Evolutionary conservation across 1,139 yeast species (phyloP).

Genomic region (Hyphopichia wangnamkhiaoensis): DNA sequence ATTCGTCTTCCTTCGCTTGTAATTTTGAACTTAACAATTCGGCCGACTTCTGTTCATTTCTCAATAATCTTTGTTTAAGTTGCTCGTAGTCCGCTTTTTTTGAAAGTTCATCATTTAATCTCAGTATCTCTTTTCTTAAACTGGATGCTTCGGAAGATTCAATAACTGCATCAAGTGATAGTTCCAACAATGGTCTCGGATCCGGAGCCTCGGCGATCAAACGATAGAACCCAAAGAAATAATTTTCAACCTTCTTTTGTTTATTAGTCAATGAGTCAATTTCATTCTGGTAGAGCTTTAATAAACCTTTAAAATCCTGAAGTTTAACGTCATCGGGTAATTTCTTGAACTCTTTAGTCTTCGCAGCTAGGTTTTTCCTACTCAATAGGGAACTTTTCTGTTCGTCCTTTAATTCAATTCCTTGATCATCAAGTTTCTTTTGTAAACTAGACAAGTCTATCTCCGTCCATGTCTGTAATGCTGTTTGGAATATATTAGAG

Average conservation of each 20-base stretch:
- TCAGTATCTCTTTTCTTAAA: constrained; percentile 54
- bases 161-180: constrained; percentile 67
- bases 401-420: constrained; percentile 66
- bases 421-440: constrained; percentile 70
- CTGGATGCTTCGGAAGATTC: constrained; percentile 56
- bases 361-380: constrained; percentile 74
- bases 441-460: constrained; percentile 72
- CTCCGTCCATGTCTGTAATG: constrained; percentile 76
- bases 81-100: constrained; percentile 78
- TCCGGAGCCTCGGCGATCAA: constrained; percentile 89
- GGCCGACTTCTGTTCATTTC: constrained; percentile 59
- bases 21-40: constrained; percentile 48
- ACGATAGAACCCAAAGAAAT: constrained; percentile 74
- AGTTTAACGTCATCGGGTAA: constrained; percentile 67
- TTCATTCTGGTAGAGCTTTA: constrained; percentile 85
- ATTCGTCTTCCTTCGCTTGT: constrained; percentile 64
- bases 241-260: constrained; percentile 70
- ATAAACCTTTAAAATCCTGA: constrained; percentile 60
- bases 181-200: constrained; percentile 78
- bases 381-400: constrained; percentile 68
- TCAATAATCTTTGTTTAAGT: constrained; percentile 59
- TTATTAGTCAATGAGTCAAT: constrained; percentile 81
- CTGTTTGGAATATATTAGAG: constrained; percentile 38
- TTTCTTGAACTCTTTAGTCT: constrained; percentile 81
- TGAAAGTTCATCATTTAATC: constrained; percentile 61